These are phyloP conservation scores for Schizosaccharomyces versatilis DNA, from an alignment of 1,139 yeast species.

Conservation along the genomic window DNA sequence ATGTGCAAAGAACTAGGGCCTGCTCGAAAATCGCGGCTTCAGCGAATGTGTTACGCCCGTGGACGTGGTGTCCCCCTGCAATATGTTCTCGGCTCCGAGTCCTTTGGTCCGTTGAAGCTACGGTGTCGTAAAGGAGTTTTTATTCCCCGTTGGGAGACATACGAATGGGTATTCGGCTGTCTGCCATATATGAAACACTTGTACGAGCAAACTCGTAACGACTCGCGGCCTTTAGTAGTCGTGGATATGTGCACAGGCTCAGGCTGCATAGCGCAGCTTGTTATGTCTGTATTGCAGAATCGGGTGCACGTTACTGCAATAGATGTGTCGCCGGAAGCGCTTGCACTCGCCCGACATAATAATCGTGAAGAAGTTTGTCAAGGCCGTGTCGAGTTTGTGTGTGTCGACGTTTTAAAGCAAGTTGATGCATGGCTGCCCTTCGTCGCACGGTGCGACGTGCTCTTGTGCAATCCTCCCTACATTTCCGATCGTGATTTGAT, in stretches of 20 bases:
- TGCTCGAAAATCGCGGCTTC: not conserved
- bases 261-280: conserved; percentile 55
- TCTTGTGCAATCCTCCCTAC: conserved; percentile 81
- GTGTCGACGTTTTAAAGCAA: not conserved
- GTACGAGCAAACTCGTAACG: not conserved
- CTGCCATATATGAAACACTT: conserved; percentile 14
- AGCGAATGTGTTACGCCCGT: not conserved
- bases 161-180: conserved; percentile 50
- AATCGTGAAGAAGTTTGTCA: conserved; percentile 18
- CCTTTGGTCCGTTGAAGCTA: conserved; percentile 52
- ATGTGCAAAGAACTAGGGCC: not conserved
- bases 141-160: conserved; percentile 91
- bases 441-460: conserved; percentile 23
- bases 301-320: conserved; percentile 22
- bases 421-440: conserved; percentile 3
- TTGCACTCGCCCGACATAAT: conserved; percentile 40
- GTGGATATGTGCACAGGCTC: conserved; percentile 77
- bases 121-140: conserved; percentile 42
- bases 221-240: conserved; percentile 17
- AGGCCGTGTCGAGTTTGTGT: conserved; percentile 2
- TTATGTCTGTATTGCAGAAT: conserved; percentile 25
- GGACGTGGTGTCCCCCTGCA: conserved; percentile 16
- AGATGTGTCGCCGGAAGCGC: conserved; percentile 21
- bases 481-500: conserved; percentile 31
- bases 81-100: conserved; percentile 65